phyloP scores from a whole-genome alignment of 1,139 yeast species.

The Chernovozyma aurita region DNA sequence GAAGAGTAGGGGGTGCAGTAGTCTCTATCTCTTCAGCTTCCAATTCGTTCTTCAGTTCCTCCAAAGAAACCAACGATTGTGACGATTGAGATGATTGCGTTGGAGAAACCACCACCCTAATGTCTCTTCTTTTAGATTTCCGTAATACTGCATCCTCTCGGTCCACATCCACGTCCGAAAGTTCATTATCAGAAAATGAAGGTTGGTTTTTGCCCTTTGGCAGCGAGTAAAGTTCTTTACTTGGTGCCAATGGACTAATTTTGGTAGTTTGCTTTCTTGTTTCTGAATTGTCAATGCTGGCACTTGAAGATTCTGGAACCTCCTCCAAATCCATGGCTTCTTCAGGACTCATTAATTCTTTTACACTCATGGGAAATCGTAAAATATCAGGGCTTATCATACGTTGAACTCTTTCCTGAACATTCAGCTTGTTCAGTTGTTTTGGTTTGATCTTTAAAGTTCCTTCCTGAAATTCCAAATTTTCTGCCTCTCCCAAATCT shows the following conservation, averaged over 20 bases:
- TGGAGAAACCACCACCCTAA: slow-evolving; percentile 3
- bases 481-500: slow-evolving; percentile 1
- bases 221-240: slow-evolving; percentile 1
- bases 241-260: no score
- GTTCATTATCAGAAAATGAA: background rate
- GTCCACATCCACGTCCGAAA: slow-evolving; percentile 6
- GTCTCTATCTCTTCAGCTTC: background rate
- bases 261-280: no score
- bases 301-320: no score
- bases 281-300: no score
- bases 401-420: no score
- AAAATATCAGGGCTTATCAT: no score
- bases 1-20: background rate
- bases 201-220: background rate
- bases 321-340: no score
- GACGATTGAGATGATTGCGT: background rate
- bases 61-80: background rate
- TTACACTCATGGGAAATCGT: no score
- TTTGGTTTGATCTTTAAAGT: no score
- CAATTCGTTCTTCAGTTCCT: background rate
- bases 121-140: background rate
- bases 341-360: no score
- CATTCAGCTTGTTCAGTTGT: no score
- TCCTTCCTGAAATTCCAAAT: no score
- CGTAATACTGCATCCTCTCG: slow-evolving; percentile 5